These are phyloP conservation scores for Pichia californica DNA, from an alignment of 805 yeast genomes.

Conservation along the genomic window DNA sequence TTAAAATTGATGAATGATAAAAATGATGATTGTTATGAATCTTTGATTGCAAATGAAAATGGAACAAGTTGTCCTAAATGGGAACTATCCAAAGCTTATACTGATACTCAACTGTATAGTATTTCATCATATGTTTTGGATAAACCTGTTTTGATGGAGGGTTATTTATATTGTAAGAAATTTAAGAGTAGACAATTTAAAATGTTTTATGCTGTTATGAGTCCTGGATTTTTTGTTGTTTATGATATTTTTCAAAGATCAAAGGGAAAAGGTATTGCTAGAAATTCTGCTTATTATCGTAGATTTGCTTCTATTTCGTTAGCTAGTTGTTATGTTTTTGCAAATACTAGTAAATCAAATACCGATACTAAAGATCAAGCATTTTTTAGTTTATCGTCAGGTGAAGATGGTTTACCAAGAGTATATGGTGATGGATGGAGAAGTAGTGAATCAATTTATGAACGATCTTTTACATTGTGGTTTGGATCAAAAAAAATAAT, in stretches of 20 bases:
- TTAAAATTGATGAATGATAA: conserved; percentile 37
- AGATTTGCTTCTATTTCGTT: conserved; percentile 57
- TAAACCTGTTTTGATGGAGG: conserved; percentile 55
- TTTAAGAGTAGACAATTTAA: conserved; percentile 63
- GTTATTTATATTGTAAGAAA: conserved; percentile 62
- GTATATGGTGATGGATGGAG: conserved; percentile 79
- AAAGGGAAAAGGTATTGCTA: conserved; percentile 34
- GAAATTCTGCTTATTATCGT: conserved; percentile 42
- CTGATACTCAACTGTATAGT: conserved; percentile 49
- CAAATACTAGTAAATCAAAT: conserved; percentile 54
- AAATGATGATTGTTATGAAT: conserved; percentile 47
- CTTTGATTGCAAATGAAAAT: conserved; percentile 38
- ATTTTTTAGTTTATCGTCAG: conserved; percentile 40
- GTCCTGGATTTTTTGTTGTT: conserved; percentile 63
- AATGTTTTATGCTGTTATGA: conserved; percentile 53
- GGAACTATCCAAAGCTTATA: conserved; percentile 45
- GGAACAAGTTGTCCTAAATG: conserved; percentile 33
- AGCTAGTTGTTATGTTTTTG: conserved; percentile 64
- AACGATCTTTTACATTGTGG: conserved; percentile 81
- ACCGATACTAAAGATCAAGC: conserved; percentile 39
- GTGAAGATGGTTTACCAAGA: conserved; percentile 57
- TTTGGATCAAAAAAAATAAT: conserved; percentile 57
- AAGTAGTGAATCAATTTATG: conserved; percentile 69
- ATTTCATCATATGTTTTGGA: conserved; percentile 54
- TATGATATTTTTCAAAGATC: conserved; percentile 47